Base-by-base conservation (phyloP, 1,284 basidiomycete species). In the Porodaedalea pini region DNA sequence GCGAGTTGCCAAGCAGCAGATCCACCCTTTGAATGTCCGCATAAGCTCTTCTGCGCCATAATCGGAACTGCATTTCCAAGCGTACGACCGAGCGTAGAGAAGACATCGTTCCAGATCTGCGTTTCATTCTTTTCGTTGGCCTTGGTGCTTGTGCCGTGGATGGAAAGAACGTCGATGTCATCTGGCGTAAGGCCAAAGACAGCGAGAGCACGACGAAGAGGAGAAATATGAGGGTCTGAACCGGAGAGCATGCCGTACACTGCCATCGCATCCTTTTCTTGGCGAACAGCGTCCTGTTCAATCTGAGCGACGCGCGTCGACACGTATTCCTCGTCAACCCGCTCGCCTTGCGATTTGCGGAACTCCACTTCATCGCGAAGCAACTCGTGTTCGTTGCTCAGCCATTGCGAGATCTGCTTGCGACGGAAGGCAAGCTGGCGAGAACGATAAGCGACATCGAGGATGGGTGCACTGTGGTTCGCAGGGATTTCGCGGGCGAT, bases 111-210 rank as follows among this genome's bases (percentile, higher is more conserved):
- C 90, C 96, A 98, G 60, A 98, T 94, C 65, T 88, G 86, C 5
- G 92, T 94, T 79, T 99, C 96, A 73, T 99, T 99, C 78, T 95
- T 92, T 81, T 99, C 95, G 73, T 99, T 99, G 36, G 96, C 96
- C 66, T 86, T 89, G 37, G 97, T 99, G 67, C 94, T 96, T 4
- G 96, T 99, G 44, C 94, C 94, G 66, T 95, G 94, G 62, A 95
- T 93, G 23, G 92, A 92, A 50, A 94, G 77, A 44, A 90, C 85
- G 62, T 90, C 92, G 63, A 99, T 86, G 62, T 97, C 92, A 70
- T 99, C 95, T 34, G 91, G 88, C 21, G 85, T 90, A 58, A 99
- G 78, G 63, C 94, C 95, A 94, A 94, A 99, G 51, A 98, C 90
- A 57, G 97, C 96, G 51, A 99, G 82, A 7, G 94, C 94, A 54